Evolutionary conservation across 768 basidiomycete species (phyloP).

Genomic region (Leccinum subtestaceum): DNA sequence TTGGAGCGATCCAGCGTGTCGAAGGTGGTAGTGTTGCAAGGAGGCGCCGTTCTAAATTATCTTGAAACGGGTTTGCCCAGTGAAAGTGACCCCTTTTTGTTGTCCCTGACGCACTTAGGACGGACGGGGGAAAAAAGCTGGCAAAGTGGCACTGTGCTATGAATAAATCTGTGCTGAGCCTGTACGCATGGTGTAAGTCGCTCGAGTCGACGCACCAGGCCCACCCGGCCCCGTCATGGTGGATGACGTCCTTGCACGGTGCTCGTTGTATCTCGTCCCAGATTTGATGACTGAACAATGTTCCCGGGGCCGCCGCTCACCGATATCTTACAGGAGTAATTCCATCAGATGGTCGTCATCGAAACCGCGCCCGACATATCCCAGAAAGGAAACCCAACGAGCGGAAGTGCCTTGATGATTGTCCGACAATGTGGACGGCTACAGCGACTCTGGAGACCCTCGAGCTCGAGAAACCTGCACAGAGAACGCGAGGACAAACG

Average conservation of each 20-base stretch:
- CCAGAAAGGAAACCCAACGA: slow-evolving; percentile 4
- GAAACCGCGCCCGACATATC: not conserved
- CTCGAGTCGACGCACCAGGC: not conserved
- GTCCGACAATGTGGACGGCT: slow-evolving; percentile 14
- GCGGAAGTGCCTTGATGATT: slow-evolving; percentile 24
- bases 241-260: no score
- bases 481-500: slow-evolving; percentile 30
- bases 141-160: not conserved
- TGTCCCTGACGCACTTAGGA: not conserved
- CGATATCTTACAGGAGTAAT: not conserved
- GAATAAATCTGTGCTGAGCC: not conserved
- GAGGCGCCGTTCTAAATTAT: not conserved
- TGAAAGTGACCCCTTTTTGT: not conserved
- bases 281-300: not conserved
- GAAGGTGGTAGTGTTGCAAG: not conserved
- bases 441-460: slow-evolving; percentile 16
- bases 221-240: not conserved
- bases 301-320: not conserved
- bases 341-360: not conserved
- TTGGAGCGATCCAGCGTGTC: slow-evolving; percentile 14
- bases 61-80: not conserved
- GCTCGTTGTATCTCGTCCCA: not conserved
- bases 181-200: not conserved
- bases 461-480: not conserved
- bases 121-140: not conserved